Evolutionary conservation across 768 basidiomycete genomes (phyloP).

Genomic region (Lentinula sp.): DNA sequence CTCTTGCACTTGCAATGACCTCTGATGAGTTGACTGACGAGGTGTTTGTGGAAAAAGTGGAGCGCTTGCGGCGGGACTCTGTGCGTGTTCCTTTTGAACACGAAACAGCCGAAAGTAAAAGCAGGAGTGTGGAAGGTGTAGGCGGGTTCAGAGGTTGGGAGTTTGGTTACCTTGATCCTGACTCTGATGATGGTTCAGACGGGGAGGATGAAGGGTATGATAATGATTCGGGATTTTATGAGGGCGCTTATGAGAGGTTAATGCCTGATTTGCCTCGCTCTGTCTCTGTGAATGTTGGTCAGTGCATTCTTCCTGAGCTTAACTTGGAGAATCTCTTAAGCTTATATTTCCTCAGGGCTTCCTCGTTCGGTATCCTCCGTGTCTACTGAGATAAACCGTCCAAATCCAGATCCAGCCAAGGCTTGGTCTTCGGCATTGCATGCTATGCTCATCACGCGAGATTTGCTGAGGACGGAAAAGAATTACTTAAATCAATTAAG

Average conservation of each 20-base stretch:
- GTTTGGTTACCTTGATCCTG: slow-evolving; percentile 5
- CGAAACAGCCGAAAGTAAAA: background rate
- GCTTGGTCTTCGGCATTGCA: slow-evolving; percentile 23
- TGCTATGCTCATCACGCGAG: slow-evolving; percentile 39
- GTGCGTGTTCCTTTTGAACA: background rate
- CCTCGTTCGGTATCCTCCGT: background rate
- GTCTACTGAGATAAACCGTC: background rate
- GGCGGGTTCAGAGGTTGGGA: background rate
- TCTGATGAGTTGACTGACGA: slow-evolving; percentile 47
- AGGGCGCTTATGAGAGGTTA: background rate
- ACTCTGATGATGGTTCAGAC: slow-evolving; percentile 2
- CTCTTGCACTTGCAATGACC: slow-evolving; percentile 43
- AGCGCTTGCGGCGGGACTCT: slow-evolving; percentile 28
- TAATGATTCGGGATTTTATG: background rate
- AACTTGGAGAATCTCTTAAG: background rate
- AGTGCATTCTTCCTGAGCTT: background rate
- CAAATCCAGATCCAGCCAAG: background rate
- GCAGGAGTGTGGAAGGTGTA: slow-evolving; percentile 21
- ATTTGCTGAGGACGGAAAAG: slow-evolving; percentile 41
- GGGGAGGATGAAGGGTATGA: background rate
- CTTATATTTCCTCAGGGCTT: background rate
- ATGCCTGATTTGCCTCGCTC: background rate
- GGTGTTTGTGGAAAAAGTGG: slow-evolving; percentile 40
- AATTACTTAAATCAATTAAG: slow-evolving; percentile 33
- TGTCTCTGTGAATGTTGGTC: background rate